Base-by-base conservation (phyloP, 257 asterid species). In the Rauvolfia tetraphylla region DNA sequence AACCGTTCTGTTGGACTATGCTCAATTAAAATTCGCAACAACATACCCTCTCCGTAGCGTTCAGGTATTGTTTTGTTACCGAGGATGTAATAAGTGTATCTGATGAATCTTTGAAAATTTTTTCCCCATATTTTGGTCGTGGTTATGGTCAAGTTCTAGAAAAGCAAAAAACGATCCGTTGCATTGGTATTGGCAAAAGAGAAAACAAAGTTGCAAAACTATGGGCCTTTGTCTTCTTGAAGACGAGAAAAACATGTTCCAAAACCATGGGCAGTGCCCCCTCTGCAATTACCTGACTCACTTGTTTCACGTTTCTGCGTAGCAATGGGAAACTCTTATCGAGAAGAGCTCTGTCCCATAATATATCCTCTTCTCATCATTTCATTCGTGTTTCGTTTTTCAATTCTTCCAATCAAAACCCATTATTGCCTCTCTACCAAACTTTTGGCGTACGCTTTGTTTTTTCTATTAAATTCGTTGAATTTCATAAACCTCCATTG, bases 171-270 rank as follows among this genome's bases (percentile, higher is more conserved):
- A 48, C 5, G 4, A n/a, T 29, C 68, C 20, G 13, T 12, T 29
- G 68, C 68, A 61, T 15, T 7, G 38, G 39, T 1, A 1, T 57
- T 57, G 14, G 8, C 33, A 49, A 14, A 49, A 14, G 4, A 5
- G 4, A 49, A 59, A 23, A 0, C 13, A 74, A 54, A 29, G 20
- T 38, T 44, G 20, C 49, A 62, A 61, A 61, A 15, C 72, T 7
- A 62, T 62, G 78, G 71, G 78, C 69, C 3, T 18, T 6, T n/a
- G n/a, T n/a, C n/a, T n/a, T n/a, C n/a, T 46, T 46, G 51, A 46
- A 46, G 51, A 46, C 51, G 12, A 14, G 13, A 27, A 13, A 46
- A 12, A 48, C 18, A 14, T 12, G 67, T 34, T 57, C 57, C 25
- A 58, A 56, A 56, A 73, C 77, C 29, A n/a, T 57, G 56, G 77